phyloP scores from a whole-genome alignment of 176 grass and related monocot species.

The Puccinellia tenuiflora region DNA sequence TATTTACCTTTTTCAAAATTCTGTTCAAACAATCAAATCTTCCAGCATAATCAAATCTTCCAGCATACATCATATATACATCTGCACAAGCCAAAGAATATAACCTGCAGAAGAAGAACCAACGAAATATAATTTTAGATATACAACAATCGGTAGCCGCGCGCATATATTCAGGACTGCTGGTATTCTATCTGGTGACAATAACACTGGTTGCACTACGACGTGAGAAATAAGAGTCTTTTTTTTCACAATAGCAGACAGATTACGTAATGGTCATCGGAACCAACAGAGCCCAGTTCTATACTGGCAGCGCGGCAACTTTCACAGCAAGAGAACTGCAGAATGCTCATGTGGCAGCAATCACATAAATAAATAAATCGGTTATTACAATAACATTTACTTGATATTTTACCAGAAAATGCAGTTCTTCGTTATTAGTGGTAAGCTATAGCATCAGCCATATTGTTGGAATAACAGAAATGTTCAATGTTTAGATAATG shows the following conservation, averaged over 20 bases:
- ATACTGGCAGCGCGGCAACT: neutral
- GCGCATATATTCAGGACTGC: neutral
- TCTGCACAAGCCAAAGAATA: too few relatives aligned
- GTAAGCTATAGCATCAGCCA: neutral
- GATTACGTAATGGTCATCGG: neutral
- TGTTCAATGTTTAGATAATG: neutral
- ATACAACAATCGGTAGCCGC: too few relatives aligned
- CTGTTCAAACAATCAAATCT: too few relatives aligned
- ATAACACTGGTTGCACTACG: neutral
- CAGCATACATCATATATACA: too few relatives aligned
- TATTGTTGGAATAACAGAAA: neutral
- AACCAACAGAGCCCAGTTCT: neutral
- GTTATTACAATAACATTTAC: neutral
- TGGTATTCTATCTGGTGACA: neutral
- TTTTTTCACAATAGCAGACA: too few relatives aligned
- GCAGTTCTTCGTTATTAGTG: neutral
- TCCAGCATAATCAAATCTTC: too few relatives aligned
- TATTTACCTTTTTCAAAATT: too few relatives aligned
- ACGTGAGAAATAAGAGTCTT: neutral
- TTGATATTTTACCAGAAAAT: neutral
- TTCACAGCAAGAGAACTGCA: neutral
- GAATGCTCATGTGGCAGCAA: neutral
- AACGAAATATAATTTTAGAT: too few relatives aligned
- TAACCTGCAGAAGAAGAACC: too few relatives aligned
- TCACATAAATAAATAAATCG: too few relatives aligned